These are phyloP conservation scores for Wakefieldia striispora DNA, from an alignment of 768 basidiomycete genomes.

Conservation along the genomic window DNA sequence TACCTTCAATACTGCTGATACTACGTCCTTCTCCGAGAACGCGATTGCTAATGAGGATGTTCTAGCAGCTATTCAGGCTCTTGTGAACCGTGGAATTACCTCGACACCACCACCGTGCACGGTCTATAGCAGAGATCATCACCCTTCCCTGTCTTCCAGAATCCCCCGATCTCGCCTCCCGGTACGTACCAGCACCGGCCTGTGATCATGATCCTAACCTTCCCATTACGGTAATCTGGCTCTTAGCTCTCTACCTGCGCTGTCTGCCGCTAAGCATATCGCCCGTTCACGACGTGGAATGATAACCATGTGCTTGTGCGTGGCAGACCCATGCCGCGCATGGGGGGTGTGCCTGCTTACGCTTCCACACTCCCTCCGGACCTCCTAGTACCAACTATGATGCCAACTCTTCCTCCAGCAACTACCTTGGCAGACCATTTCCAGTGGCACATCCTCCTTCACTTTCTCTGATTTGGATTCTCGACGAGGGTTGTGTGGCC, in stretches of 20 bases:
- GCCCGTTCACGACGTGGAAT: no score
- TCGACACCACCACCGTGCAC: conserved; percentile 25
- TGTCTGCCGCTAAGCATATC: no score
- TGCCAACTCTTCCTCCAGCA: conserved; percentile 24
- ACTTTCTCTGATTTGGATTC: conserved; percentile 34
- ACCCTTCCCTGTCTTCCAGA: conserved; percentile 15
- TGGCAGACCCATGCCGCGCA: no score
- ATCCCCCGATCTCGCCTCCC: conserved; percentile 27
- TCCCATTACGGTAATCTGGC: conserved; percentile 11
- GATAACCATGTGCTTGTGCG: no score
- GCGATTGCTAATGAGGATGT: no score
- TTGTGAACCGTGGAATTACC: no score
- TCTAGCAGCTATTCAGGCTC: no score
- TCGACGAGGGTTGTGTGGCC: conserved; percentile 26
- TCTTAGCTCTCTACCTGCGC: no score
- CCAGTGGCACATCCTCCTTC: conserved; percentile 33
- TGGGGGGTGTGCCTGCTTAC: conserved; percentile 28
- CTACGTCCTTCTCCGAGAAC: no score
- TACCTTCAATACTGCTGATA: no score
- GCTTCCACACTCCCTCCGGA: conserved; percentile 33
- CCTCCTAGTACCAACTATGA: conserved; percentile 26
- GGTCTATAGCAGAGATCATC: conserved; percentile 13
- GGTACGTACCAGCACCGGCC: conserved; percentile 4
- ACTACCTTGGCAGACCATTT: conserved; percentile 34
- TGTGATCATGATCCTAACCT: conserved; percentile 30